A percentile compares a stretch with the other conserved stretches of the same genome.
Evolutionary conservation across 352 stramenopile species (phyloP).

Genomic region (Globisporangium lucens): DNA sequence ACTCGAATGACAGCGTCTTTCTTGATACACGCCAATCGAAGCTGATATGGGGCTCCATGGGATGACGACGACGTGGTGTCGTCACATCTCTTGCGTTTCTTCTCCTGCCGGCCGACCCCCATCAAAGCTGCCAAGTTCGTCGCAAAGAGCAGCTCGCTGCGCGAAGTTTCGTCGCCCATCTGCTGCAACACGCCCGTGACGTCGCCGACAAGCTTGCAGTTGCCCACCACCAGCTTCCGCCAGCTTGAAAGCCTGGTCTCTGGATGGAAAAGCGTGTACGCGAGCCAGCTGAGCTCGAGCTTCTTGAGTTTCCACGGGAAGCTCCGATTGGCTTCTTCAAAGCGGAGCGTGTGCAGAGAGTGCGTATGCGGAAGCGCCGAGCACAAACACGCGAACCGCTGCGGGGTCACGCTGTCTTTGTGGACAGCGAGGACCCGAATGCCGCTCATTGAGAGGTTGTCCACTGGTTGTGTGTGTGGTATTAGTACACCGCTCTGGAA

Average conservation of each 20-base stretch:
- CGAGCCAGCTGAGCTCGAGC: constrained; percentile 10
- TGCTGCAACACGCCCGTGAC: constrained; percentile 1
- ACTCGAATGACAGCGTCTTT: background rate
- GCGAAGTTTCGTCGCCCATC: background rate
- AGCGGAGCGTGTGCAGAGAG: background rate
- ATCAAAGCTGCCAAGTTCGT: background rate
- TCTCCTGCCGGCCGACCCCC: background rate
- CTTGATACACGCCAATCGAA: background rate
- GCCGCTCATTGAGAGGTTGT: background rate
- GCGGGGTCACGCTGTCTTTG: constrained; percentile 5
- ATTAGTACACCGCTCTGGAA: background rate
- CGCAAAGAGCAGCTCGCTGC: background rate
- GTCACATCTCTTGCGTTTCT: constrained; percentile 8
- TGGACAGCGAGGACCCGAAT: background rate
- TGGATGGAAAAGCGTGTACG: constrained; percentile 10
- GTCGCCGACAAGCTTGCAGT: constrained; percentile 10
- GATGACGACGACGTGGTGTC: background rate
- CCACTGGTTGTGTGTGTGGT: background rate
- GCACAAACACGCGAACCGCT: constrained; percentile 6
- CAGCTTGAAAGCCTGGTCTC: constrained; percentile 2
- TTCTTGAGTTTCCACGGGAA: constrained; percentile 5
- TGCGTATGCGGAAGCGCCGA: constrained; percentile 5
- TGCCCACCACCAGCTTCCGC: constrained; percentile 9
- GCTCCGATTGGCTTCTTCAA: constrained; percentile 1
- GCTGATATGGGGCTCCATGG: background rate